Percentiles rank a stretch among this genome's conserved stretches.
Conservation (phyloP, 2,329 filamentous ascomycete genomes). For the Pseudogymnoascus sp. region DNA sequence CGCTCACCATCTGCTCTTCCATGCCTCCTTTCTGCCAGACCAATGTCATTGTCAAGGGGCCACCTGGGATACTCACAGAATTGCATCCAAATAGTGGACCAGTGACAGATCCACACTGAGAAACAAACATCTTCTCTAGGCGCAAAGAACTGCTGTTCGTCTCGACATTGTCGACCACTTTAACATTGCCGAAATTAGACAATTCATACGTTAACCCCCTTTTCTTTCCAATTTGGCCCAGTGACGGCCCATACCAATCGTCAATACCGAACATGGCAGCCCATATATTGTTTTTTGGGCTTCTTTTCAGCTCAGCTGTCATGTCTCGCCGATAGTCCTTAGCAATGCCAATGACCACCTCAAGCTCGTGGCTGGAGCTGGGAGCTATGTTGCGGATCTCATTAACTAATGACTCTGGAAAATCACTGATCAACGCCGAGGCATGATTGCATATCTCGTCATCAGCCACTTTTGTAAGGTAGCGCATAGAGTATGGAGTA, state of each 20-base stretch:
- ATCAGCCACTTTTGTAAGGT: conserved; percentile 13
- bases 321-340: conserved; percentile 14
- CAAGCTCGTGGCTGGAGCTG: not conserved
- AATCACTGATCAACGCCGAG: conserved; percentile 11
- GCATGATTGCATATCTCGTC: conserved; percentile 22
- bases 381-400: not conserved
- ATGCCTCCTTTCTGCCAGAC: conserved; percentile 20
- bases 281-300: not conserved
- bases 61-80: conserved; percentile 14
- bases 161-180: not conserved
- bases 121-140: not conserved
- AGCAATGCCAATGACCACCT: conserved; percentile 11
- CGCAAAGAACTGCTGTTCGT: not conserved
- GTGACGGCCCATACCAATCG: not conserved
- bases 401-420: not conserved
- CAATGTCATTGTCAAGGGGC: conserved; percentile 18
- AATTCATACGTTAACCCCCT: conserved; percentile 20
- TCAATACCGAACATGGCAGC: not conserved
- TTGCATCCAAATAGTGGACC: conserved; percentile 18
- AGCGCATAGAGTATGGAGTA: conserved; percentile 21
- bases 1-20: conserved; percentile 14
- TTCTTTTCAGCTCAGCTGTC: conserved; percentile 12
- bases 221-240: not conserved
- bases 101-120: conserved; percentile 13
- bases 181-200: conserved; percentile 21